These are phyloP conservation scores for Furcasterigmium furcatum DNA, from an alignment of 2,329 filamentous ascomycete species.

Conservation along the genomic window DNA sequence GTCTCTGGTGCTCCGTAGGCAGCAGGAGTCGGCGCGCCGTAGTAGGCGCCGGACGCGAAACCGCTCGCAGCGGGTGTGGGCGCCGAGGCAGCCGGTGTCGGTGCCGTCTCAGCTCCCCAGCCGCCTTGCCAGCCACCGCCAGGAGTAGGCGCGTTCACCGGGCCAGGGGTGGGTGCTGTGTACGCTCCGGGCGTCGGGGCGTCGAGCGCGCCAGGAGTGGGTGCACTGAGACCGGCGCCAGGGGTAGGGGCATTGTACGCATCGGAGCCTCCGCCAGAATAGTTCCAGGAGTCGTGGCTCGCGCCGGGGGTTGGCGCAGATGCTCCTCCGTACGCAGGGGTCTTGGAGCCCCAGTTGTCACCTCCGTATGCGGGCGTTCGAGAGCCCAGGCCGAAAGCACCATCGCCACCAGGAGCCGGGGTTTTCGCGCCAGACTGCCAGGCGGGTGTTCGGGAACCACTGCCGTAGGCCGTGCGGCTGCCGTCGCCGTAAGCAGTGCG, in stretches of 20 bases:
- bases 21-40: constrained; percentile 62
- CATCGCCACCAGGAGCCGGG: constrained; percentile 44
- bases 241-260: constrained; percentile 71
- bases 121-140: constrained; percentile 59
- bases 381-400: constrained; percentile 64
- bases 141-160: constrained; percentile 64
- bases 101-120: constrained; percentile 58
- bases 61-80: constrained; percentile 68
- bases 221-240: constrained; percentile 54
- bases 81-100: constrained; percentile 61
- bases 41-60: constrained; percentile 43
- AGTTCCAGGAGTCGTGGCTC: constrained; percentile 58
- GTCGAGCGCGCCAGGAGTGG: constrained; percentile 59
- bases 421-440: constrained; percentile 79
- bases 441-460: constrained; percentile 61
- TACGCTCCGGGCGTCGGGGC: constrained; percentile 71
- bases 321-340: constrained; percentile 63
- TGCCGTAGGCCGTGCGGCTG: constrained; percentile 73
- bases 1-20: constrained; percentile 58
- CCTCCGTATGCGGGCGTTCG: constrained; percentile 63
- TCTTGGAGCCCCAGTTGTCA: constrained; percentile 71
- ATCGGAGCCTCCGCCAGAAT: constrained; percentile 46
- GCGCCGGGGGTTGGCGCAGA: constrained; percentile 57
- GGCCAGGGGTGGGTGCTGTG: constrained; percentile 61
- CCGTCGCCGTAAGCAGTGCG: constrained; percentile 70